These are phyloP conservation scores for Cladosporium sp. DNA, from an alignment of 2,329 filamentous ascomycete genomes.

Conservation along the genomic window DNA sequence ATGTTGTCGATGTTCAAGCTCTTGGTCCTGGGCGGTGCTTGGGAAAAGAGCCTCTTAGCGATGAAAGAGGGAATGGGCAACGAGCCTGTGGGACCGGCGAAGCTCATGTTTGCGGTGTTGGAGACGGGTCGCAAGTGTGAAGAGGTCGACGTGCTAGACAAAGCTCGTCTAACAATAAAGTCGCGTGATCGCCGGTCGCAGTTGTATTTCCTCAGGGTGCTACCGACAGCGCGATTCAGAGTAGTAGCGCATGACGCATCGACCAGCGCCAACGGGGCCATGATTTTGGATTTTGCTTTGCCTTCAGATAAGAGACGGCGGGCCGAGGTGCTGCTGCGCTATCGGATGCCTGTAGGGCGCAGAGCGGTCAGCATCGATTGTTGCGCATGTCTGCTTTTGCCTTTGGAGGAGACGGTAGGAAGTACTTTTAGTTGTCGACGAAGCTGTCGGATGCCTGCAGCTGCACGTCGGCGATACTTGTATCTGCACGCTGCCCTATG, in stretches of 20 bases:
- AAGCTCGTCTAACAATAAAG: not conserved
- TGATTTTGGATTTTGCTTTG: not conserved
- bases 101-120: conserved; percentile 16
- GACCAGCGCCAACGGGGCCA: conserved; percentile 12
- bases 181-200: conserved; percentile 14
- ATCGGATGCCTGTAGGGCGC: not conserved
- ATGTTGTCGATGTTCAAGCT: conserved; percentile 77
- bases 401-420: not conserved
- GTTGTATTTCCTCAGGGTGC: conserved; percentile 4
- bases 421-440: not conserved
- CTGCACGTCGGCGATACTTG: conserved; percentile 4
- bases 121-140: conserved; percentile 1
- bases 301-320: not conserved
- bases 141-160: conserved; percentile 5
- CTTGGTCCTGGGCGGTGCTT: conserved; percentile 17
- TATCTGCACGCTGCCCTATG: not conserved
- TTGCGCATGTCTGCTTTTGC: not conserved
- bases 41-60: conserved; percentile 11
- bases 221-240: not conserved
- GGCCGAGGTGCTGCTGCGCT: conserved; percentile 14
- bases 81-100: conserved; percentile 23
- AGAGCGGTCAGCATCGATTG: not conserved
- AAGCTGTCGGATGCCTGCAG: not conserved
- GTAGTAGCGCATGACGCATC: conserved; percentile 18
- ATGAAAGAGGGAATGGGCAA: conserved; percentile 28